Conservation (phyloP, 2,329 filamentous ascomycete species). For the Diaporthe vaccinii region DNA sequence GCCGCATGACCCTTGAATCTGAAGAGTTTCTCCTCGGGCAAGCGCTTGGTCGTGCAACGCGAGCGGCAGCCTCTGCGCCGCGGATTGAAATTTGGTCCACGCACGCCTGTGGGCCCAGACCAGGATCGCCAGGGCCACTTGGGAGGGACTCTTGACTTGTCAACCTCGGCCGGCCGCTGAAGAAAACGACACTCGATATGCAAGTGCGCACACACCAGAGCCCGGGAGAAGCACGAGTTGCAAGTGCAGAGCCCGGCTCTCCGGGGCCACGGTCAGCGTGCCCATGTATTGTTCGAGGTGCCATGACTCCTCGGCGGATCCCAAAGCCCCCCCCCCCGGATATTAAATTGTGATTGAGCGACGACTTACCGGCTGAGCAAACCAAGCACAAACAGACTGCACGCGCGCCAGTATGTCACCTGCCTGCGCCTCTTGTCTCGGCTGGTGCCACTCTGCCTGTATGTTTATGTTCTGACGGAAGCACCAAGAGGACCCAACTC, state of each 20-base stretch:
- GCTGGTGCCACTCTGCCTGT: not conserved
- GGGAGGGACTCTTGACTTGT: not conserved
- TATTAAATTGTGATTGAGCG: slow-evolving; percentile 11
- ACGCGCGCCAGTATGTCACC: not conserved
- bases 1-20: slow-evolving; percentile 17
- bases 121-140: not conserved
- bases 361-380: not conserved
- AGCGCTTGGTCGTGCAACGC: slow-evolving; percentile 3
- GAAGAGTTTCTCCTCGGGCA: not conserved
- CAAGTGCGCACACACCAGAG: not conserved
- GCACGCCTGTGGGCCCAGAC: slow-evolving; percentile 15
- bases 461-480: not conserved
- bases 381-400: not conserved
- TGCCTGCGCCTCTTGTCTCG: slow-evolving; percentile 9
- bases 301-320: slow-evolving; percentile 8
- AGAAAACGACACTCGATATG: not conserved
- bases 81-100: slow-evolving; percentile 18
- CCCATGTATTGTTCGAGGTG: not conserved
- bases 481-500: too few relatives aligned
- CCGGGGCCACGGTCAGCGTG: not conserved
- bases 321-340: not conserved
- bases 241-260: not conserved
- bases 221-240: not conserved
- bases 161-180: not conserved
- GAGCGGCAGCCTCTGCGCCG: slow-evolving; percentile 16